A percentile compares a stretch with the other conserved stretches of the same genome.
phyloP scores from a whole-genome alignment of 805 yeast genomes.

The Hanseniaspora singularis region DNA sequence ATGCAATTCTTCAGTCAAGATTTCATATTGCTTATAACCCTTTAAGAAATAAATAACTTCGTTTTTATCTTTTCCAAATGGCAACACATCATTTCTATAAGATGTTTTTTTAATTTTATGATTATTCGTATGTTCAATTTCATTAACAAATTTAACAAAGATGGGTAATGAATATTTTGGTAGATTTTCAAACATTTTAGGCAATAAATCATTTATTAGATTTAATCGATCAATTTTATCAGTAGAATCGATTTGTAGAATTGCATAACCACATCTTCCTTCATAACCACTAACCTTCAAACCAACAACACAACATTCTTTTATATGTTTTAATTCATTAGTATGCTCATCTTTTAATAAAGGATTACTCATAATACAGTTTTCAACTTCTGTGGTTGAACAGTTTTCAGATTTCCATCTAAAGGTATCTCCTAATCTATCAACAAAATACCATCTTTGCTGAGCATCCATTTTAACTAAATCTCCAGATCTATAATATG shows the following conservation, averaged over 20 bases:
- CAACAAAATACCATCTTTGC: constrained; percentile 71
- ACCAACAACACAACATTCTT: constrained; percentile 78
- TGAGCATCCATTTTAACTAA: constrained; percentile 55
- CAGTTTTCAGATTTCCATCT: constrained; percentile 96
- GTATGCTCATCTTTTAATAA: constrained; percentile 22
- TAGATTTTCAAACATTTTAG: constrained; percentile 33
- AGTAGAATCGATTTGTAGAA: constrained; percentile 37
- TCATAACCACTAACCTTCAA: constrained; percentile 75
- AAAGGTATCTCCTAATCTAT: constrained; percentile 87
- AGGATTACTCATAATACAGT: constrained; percentile 36
- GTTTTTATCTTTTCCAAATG: constrained; percentile 49
- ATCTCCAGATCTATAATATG: constrained; percentile 85
- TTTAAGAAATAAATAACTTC: constrained; percentile 66
- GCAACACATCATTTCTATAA: constrained; percentile 55
- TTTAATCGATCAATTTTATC: constrained; percentile 21
- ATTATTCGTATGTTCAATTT: constrained; percentile 60
- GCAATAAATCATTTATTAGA: constrained; percentile 33
- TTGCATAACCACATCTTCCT: constrained; percentile 89
- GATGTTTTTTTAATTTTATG: constrained; percentile 66
- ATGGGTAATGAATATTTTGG: constrained; percentile 83
- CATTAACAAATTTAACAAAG: constrained; percentile 55
- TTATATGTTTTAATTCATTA: constrained; percentile 28
- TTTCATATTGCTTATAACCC: constrained; percentile 38
- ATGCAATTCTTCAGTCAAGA: constrained; percentile 51
- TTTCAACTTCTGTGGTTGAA: constrained; percentile 85